Evolutionary conservation across 208 protist species (phyloP), one percentile per base, ranked within the genome.

Genomic region (Acanthamoeba lenticulata): DNA sequence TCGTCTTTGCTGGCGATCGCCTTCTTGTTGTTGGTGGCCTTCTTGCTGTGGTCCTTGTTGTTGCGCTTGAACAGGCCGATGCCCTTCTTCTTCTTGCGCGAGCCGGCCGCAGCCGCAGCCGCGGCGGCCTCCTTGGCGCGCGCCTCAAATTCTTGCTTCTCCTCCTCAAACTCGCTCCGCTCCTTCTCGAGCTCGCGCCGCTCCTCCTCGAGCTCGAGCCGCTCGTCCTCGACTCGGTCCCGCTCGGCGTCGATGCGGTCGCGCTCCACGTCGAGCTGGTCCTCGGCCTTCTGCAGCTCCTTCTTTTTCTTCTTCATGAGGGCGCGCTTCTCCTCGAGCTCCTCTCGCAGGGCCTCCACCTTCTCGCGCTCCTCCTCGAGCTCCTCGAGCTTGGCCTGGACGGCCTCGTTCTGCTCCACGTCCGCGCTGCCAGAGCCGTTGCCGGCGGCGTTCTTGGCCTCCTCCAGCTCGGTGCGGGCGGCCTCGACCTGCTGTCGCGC

Each of bases 291-390:
- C 29, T 40, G 65, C 65, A 74, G 65, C 36, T 74, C 65, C 32
- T 74, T 74, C 65, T 74, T 74, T 32, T 74, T 74, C 19, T 74
- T 24, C 65, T 74, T 74, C 65, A 74, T 74, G 29, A 74, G 65
- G 29, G 19, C 40, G 29, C 65, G 65, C 19, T 74, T 74, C 29
- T 74, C 34, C 65, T 74, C 65, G 11, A 74, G 65, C 36, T 74
- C 65, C 65, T 34, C 4, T 27, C 65, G 65, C 32, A 74, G 65
- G 15, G 32, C 65, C 19, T 74, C 65, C 65, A 74, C 65, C 36
- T 74, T 74, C 65, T 74, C 65, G 29, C n/a, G 32, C 65, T 74
- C 65, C 65, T 74, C 65, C 65, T 74, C 65, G n/a, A 74, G 36
- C 34, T 74, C 65, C 29, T 74, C 65, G 29, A 74, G 36, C 36